phyloP scores from a whole-genome alignment of 2,329 filamentous ascomycete genomes.

The Fusarium metavorans region DNA sequence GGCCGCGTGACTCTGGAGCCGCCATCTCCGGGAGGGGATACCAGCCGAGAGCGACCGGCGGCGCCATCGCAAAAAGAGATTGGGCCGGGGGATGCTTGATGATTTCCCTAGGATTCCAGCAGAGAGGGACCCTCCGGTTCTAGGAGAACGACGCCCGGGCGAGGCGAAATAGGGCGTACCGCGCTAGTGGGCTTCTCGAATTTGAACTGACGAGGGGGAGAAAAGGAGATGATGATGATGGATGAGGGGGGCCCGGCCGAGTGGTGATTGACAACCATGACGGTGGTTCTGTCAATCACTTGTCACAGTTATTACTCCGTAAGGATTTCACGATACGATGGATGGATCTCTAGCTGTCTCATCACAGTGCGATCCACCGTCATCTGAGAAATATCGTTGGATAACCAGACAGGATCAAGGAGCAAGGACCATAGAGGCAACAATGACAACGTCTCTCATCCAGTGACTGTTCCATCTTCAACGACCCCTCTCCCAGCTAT shows the following conservation, averaged over 20 bases:
- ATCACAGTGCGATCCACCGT: constrained; percentile 6
- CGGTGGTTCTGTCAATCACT: not conserved
- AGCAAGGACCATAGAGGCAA: not conserved
- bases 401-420: not conserved
- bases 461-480: not conserved
- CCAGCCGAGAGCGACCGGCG: constrained; percentile 19
- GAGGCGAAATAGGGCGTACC: constrained; percentile 21
- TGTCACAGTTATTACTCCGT: not conserved
- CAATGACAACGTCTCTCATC: not conserved
- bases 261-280: not conserved
- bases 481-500: constrained; percentile 10
- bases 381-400: not conserved
- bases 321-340: constrained; percentile 1
- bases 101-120: constrained; percentile 23
- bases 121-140: constrained; percentile 1
- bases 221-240: constrained; percentile 16
- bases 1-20: constrained; percentile 44
- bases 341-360: not conserved
- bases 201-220: constrained; percentile 31
- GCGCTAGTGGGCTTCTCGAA: constrained; percentile 43
- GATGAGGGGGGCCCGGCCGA: not conserved
- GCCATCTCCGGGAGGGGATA: constrained; percentile 39
- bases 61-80: constrained; percentile 23
- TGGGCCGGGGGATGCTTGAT: constrained; percentile 33
- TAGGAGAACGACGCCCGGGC: constrained; percentile 9